Base-by-base conservation (phyloP, 2,329 filamentous ascomycete species). In the Alternaria atra region DNA sequence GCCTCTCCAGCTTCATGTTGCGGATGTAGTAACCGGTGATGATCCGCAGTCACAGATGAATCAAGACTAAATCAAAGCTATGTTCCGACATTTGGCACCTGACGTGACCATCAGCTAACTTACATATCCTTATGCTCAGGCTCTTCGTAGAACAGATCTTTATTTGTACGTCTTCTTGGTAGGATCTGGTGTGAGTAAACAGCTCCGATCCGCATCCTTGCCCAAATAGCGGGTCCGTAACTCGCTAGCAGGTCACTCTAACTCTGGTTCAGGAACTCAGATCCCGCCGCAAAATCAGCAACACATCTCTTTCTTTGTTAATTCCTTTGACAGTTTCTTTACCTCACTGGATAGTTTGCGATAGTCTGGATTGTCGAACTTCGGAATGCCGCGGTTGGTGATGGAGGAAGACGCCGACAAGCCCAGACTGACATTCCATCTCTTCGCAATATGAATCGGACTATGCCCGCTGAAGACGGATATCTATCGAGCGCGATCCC, bases 21-120 rank as follows among this genome's bases (percentile, higher is more conserved):
- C 75, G 68, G 30, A 77, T 77, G 51, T 76, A 77, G 55, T 78
- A 77, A 64, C 75, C 77, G 73, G 77, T 77, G 69, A 77, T 74
- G 64, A 78, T 76, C 75, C 75, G 77, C 58, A 74, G 73, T 58
- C 77, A 74, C 64, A 78, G 65, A 50, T 78, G 75, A 48, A 74
- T 73, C 58, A 52, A 78, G 73, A 42, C 74, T 76, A 54, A 6
- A 61, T 32, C 20, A 48, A 39, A 43, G 25, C 68, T 64, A 70
- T 20, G 17, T 27, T 8, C 51, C 30, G 52, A 52, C 61, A 60
- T 48, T 30, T 47, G 25, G 35, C 47, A 58, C 47, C 30, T 50
- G 46, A 58, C 40, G 12, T 50, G 46, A 53, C 37, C 51, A 53
- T 44, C 20, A 39, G 58, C 39, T 48, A 50, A 60, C 73, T 70